These are phyloP conservation scores for Apophysomyces ossiformis DNA, from an alignment of 371 early-diverging fungal genomes.

Conservation along the genomic window DNA sequence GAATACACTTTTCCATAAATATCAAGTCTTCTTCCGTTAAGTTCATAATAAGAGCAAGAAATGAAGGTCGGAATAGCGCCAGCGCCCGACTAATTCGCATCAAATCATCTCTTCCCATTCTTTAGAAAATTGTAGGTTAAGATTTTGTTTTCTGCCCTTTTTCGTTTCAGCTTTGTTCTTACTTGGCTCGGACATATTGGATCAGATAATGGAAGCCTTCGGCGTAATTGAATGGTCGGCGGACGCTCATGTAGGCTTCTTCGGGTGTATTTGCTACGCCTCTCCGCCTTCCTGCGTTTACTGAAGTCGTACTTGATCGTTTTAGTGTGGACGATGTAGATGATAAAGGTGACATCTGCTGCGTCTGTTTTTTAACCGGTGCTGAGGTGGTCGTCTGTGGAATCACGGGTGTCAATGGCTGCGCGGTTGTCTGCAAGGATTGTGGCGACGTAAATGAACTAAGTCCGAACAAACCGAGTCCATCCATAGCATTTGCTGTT, in stretches of 20 bases:
- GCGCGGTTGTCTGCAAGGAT: neutral
- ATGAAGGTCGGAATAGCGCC: conserved; percentile 89
- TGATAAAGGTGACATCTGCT: conserved; percentile 3
- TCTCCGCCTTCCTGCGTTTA: conserved; percentile 14
- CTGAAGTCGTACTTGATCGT: conserved; percentile 2
- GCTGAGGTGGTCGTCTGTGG: neutral
- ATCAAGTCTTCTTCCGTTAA: conserved; percentile 89
- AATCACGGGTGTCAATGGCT: conserved; percentile 3
- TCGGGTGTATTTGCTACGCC: conserved; percentile 22
- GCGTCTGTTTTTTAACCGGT: neutral
- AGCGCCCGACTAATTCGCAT: conserved; percentile 87
- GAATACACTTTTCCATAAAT: conserved; percentile 94
- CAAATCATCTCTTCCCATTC: conserved; percentile 86
- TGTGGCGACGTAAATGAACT: neutral
- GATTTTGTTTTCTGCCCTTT: conserved; percentile 1
- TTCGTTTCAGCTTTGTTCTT: conserved; percentile 16
- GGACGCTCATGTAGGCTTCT: conserved; percentile 23
- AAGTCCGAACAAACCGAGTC: neutral
- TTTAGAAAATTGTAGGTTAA: conserved; percentile 22
- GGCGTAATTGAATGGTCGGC: conserved; percentile 81
- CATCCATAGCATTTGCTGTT: neutral
- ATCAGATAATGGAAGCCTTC: conserved; percentile 90
- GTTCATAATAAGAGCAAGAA: conserved; percentile 89
- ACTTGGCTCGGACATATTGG: conserved; percentile 77
- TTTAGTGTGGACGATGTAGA: neutral